Conservation (phyloP, 2,329 filamentous ascomycete species). For the Uncinocarpus reesii region DNA sequence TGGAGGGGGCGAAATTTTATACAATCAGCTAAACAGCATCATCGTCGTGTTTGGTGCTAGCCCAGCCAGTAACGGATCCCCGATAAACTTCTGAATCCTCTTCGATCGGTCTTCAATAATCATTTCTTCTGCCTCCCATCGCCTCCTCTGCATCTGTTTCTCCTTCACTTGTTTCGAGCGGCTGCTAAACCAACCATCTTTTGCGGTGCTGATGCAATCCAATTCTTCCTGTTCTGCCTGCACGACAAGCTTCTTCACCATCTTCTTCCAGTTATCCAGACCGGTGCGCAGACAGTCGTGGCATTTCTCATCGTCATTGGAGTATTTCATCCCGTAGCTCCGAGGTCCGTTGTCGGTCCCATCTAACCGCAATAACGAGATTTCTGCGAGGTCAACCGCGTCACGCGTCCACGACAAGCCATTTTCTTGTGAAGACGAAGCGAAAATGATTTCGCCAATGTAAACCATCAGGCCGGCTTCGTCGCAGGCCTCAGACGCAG, state of each 20-base stretch:
- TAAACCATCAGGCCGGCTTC: constrained; percentile 80
- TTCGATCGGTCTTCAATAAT: constrained; percentile 30
- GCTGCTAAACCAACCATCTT: constrained; percentile 28
- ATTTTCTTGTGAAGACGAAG: constrained; percentile 53
- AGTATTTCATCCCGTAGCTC: constrained; percentile 18
- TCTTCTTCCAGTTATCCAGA: constrained; percentile 70
- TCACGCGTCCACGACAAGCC: constrained; percentile 85
- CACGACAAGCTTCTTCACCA: constrained; percentile 58
- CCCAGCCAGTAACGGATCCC: constrained; percentile 11
- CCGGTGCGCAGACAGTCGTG: constrained; percentile 66
- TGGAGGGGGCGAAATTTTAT: neutral
- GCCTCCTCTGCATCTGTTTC: constrained; percentile 25
- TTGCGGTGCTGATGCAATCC: constrained; percentile 27
- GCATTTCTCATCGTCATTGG: constrained; percentile 51
- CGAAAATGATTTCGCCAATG: constrained; percentile 86
- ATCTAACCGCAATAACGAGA: constrained; percentile 40
- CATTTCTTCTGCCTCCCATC: constrained; percentile 34
- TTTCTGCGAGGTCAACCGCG: constrained; percentile 69
- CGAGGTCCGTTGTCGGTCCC: constrained; percentile 20
- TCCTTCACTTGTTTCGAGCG: constrained; percentile 22
- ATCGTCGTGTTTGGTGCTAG: constrained; percentile 6
- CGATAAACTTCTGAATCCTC: constrained; percentile 12
- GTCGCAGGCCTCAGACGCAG: constrained; percentile 59
- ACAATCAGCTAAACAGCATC: constrained; percentile 10
- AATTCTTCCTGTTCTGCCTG: constrained; percentile 30